Base-by-base conservation (phyloP, 1,284 basidiomycete species). In the Rhodotorula glutinis region DNA sequence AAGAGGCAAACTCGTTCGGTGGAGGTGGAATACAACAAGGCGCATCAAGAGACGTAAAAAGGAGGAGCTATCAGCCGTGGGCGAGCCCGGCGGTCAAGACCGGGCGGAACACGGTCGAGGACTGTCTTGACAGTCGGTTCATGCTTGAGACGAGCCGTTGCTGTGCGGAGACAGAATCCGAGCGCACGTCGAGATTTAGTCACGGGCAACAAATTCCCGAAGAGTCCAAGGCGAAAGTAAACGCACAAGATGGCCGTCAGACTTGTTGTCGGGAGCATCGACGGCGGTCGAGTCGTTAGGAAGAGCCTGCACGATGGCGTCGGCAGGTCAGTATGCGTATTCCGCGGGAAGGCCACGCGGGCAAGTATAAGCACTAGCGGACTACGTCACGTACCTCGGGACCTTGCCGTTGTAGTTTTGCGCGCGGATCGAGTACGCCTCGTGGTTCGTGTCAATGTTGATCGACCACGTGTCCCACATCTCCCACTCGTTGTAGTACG, bases 361-460 rank as follows among this genome's bases (percentile, higher is more conserved):
- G n/a, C n/a, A n/a, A n/a, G n/a, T n/a, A n/a, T n/a, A n/a, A n/a
- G n/a, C n/a, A n/a, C n/a, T n/a, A n/a, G n/a, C n/a, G n/a, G n/a
- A n/a, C n/a, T n/a, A n/a, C n/a, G n/a, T n/a, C n/a, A 56, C 67
- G 23, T 56, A 67, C 70, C 74, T 61, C 8, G 74, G 71, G 64
- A 75, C 59, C 33, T 70, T 85, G 9, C 87, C 87, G 74, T 89
- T 87, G 69, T 82, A 87, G 60, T 82, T 76, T 81, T 84, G 87
- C 60, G 90, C 72, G 73, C 87, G 86, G 11, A 90, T 82, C 69
- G 70, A 66, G 77, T 88, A 87, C 74, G 77, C 80, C 5, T 87
- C 87, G 43, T 81, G 77, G 16, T 72, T 70, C 14, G 81, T 76
- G 72, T 89, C 88, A 64, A 75, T 70, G 80, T 84, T 85, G 75